Conservation (phyloP, 2,329 filamentous ascomycete genomes). For the Xylaria sp. region DNA sequence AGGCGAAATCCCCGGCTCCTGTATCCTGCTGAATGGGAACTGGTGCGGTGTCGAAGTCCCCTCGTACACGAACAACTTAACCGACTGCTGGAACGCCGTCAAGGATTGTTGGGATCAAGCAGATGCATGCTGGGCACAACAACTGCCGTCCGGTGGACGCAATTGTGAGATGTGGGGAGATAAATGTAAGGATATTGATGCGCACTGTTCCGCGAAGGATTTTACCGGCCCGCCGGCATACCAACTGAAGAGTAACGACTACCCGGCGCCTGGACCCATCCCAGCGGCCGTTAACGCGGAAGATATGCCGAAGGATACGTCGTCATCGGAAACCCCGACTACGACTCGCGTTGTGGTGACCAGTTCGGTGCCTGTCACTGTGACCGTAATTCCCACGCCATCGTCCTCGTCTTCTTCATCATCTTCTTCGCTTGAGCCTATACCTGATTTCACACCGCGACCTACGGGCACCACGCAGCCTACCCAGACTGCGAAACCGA, state of each 20-base stretch:
- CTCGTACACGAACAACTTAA: constrained; percentile 60
- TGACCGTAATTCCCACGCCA: constrained; percentile 20
- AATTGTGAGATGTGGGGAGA: constrained; percentile 71
- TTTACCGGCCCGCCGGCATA: constrained; percentile 59
- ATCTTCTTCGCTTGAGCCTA: constrained; percentile 9
- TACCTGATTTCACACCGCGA: constrained; percentile 31
- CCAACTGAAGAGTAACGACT: constrained; percentile 34
- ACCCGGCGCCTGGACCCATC: constrained; percentile 29
- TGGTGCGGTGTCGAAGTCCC: constrained; percentile 74
- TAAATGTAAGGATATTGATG: constrained; percentile 65
- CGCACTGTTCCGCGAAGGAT: constrained; percentile 54
- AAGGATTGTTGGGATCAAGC: constrained; percentile 68
- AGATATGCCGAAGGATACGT: constrained; percentile 17
- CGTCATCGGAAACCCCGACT: constrained; percentile 13
- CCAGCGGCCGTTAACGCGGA: constrained; percentile 34
- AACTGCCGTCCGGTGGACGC: constrained; percentile 66
- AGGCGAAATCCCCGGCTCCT: constrained; percentile 65
- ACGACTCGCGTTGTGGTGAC: constrained; percentile 23
- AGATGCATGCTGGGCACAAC: constrained; percentile 65
- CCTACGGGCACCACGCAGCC: constrained; percentile 19
- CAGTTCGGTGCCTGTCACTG: constrained; percentile 27
- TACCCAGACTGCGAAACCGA: constrained; percentile 26
- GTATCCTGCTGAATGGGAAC: constrained; percentile 73
- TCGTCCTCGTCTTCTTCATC: neutral
- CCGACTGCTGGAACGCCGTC: constrained; percentile 68